A percentile compares a stretch with the other conserved stretches of the same genome.
phyloP scores from a whole-genome alignment of 768 basidiomycete genomes.

The Tulasnella sp. region DNA sequence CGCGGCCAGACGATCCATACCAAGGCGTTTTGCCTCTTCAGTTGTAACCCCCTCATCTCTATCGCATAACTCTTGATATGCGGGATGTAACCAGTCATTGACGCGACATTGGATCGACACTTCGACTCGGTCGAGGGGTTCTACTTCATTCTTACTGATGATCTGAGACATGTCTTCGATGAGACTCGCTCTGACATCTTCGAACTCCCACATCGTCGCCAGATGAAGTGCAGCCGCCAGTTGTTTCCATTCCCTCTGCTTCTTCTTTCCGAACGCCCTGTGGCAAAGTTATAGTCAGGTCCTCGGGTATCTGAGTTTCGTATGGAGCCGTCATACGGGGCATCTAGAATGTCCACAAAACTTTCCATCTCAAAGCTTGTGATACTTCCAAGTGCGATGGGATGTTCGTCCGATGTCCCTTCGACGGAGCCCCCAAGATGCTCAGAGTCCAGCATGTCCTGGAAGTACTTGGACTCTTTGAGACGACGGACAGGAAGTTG shows the following conservation, averaged over 20 bases:
- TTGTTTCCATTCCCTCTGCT: background rate
- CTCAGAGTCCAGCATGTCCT: background rate
- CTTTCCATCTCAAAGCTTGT: slow-evolving; percentile 20
- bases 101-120: slow-evolving; percentile 8
- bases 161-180: background rate
- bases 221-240: slow-evolving; percentile 24
- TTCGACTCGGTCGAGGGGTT: slow-evolving; percentile 5
- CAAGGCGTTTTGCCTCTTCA: slow-evolving; percentile 7
- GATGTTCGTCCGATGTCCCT: slow-evolving; percentile 15
- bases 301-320: background rate
- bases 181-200: background rate
- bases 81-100: background rate
- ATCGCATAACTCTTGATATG: background rate
- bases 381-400: background rate
- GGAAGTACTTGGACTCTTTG: slow-evolving; percentile 33
- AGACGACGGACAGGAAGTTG: background rate
- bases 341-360: background rate
- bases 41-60: background rate
- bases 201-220: slow-evolving; percentile 28
- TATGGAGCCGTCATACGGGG: background rate
- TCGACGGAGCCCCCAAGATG: background rate
- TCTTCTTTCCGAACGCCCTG: background rate
- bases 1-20: background rate
- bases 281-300: background rate
- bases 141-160: background rate